Conservation (phyloP, 495 filamentous ascomycete genomes). For the Bryoglossum gracile region DNA sequence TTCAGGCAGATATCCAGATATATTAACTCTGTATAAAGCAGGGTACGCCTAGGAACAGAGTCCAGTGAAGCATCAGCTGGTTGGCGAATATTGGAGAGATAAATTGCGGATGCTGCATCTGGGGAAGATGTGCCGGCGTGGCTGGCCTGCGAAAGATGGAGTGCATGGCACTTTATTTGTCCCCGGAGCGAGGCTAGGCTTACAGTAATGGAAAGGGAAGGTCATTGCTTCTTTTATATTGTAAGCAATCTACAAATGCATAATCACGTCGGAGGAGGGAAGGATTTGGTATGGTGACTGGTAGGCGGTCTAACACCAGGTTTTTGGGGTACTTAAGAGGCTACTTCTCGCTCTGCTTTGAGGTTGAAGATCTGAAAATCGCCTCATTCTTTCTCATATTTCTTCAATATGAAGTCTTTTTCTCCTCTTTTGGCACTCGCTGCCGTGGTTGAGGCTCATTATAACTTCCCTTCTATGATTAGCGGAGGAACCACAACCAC, state of each 20-base stretch:
- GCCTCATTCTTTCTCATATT: neutral
- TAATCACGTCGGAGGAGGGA: neutral
- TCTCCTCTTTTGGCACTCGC: constrained; percentile 1
- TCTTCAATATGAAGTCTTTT: constrained; percentile 6
- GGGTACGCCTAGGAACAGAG: neutral
- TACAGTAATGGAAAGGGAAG: neutral
- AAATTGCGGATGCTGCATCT: neutral
- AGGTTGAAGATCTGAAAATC: too few relatives aligned
- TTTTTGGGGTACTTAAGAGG: neutral
- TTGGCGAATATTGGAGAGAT: neutral
- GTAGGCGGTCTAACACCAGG: neutral
- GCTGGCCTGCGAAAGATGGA: neutral
- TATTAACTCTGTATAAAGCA: too few relatives aligned
- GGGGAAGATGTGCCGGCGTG: neutral
- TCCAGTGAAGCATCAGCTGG: neutral
- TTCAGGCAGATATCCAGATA: neutral
- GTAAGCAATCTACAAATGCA: neutral
- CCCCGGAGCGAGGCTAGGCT: neutral
- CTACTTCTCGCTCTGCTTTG: neutral
- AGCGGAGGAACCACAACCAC: constrained; percentile 4
- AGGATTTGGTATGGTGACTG: neutral
- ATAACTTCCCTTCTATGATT: constrained; percentile 10
- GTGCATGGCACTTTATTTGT: neutral
- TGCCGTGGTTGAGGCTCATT: constrained; percentile 5
- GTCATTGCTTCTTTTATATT: neutral